Evolutionary conservation across 352 stramenopile species (phyloP).

Genomic region (Globisporangium rhizosaccharum): DNA sequence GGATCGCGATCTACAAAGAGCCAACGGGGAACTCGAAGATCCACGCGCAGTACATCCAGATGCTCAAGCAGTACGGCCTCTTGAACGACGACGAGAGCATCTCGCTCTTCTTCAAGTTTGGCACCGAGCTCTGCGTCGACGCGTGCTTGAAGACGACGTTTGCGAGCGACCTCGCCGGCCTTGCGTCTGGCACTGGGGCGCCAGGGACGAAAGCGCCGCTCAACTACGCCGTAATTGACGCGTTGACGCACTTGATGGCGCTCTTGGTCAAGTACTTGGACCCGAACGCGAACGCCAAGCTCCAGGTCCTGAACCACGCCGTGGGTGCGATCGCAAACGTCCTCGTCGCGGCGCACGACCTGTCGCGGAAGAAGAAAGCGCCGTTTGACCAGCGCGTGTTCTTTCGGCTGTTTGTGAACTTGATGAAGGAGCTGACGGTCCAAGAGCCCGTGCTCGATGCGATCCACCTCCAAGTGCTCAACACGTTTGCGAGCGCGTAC

Average conservation of each 20-base stretch:
- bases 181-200: slow-evolving; percentile 22
- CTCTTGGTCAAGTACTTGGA: slow-evolving; percentile 95
- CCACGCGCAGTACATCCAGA: slow-evolving; percentile 95
- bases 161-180: slow-evolving; percentile 23
- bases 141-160: slow-evolving; percentile 90
- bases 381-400: slow-evolving; percentile 97
- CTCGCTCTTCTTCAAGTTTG: slow-evolving; percentile 96
- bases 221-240: slow-evolving; percentile 95
- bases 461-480: slow-evolving; percentile 93
- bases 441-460: slow-evolving; percentile 91
- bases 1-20: slow-evolving; percentile 97
- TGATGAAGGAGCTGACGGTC: slow-evolving; percentile 96
- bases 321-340: slow-evolving; percentile 93
- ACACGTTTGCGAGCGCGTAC: slow-evolving; percentile 96
- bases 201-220: slow-evolving; percentile 36
- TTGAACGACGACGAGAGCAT: slow-evolving; percentile 96
- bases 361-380: slow-evolving; percentile 78
- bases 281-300: slow-evolving; percentile 59
- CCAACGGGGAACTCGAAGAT: slow-evolving; percentile 91
- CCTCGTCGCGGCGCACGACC: slow-evolving; percentile 85
- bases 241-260: slow-evolving; percentile 95
- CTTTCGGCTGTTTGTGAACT: slow-evolving; percentile 97
- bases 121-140: slow-evolving; percentile 96
- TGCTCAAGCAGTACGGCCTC: slow-evolving; percentile 95
- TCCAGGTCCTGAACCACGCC: slow-evolving; percentile 94